phyloP scores from a whole-genome alignment of 2,329 filamentous ascomycete species.

The Chaetomiaceae sp. region DNA sequence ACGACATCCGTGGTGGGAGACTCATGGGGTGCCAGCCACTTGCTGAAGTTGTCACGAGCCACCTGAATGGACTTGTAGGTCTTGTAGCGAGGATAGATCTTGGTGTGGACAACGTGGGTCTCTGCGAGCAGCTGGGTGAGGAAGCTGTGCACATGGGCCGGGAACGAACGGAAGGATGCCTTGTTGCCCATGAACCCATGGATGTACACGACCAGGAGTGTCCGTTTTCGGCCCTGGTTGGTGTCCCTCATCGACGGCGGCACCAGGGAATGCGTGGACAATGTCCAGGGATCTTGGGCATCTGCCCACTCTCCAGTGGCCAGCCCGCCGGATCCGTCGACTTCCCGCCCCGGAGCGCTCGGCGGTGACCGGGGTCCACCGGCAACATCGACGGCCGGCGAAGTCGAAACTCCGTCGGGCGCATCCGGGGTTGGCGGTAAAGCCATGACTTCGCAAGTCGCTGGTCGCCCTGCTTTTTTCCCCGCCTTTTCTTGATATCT shows the following conservation, averaged over 20 bases:
- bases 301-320: conserved; percentile 15
- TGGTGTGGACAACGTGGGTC: conserved; percentile 77
- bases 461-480: no score
- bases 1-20: conserved; percentile 68
- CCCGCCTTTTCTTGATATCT: no score
- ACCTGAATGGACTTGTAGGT: conserved; percentile 65
- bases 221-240: conserved; percentile 38
- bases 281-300: conserved; percentile 39
- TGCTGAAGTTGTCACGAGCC: conserved; percentile 76
- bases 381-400: no score
- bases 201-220: conserved; percentile 72
- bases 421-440: no score
- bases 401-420: no score
- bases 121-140: conserved; percentile 61
- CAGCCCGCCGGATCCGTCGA: neutral
- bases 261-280: conserved; percentile 43
- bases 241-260: conserved; percentile 32
- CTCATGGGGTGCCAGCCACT: conserved; percentile 75
- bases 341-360: neutral
- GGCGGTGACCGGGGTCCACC: neutral
- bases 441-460: no score
- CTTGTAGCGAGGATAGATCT: conserved; percentile 76
- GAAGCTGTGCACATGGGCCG: conserved; percentile 75
- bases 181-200: conserved; percentile 90
- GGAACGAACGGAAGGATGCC: conserved; percentile 81